phyloP scores from a whole-genome alignment of 2,329 filamentous ascomycete species.

The Didymella sp. region DNA sequence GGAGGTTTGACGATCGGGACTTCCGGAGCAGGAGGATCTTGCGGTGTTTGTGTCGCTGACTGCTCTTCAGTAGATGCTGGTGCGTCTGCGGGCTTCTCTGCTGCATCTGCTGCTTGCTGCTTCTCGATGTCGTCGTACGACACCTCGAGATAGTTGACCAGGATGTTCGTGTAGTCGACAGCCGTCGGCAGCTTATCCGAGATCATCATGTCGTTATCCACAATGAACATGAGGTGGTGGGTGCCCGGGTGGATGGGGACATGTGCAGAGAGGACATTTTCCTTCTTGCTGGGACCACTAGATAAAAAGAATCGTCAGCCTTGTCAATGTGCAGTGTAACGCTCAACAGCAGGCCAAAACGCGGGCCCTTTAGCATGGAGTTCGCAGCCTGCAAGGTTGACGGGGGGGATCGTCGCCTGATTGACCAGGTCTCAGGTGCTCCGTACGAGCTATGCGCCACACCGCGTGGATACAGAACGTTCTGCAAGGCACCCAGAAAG shows the following conservation, averaged over 20 bases:
- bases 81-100: conserved; percentile 22
- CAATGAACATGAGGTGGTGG: conserved; percentile 94
- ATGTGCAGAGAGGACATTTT: conserved; percentile 73
- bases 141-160: conserved; percentile 98
- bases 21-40: conserved; percentile 52
- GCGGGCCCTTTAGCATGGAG: conserved; percentile 19
- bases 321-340: conserved; percentile 47
- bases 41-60: conserved; percentile 38
- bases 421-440: conserved; percentile 29
- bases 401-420: conserved; percentile 12
- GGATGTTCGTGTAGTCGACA: conserved; percentile 95
- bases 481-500: conserved; percentile 4
- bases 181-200: conserved; percentile 88
- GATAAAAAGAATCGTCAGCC: conserved; percentile 6
- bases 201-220: conserved; percentile 91
- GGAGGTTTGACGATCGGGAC: conserved; percentile 33
- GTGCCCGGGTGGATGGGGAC: conserved; percentile 90
- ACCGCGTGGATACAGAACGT: conserved; percentile 30
- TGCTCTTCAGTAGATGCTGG: conserved; percentile 26
- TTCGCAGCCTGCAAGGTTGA: conserved; percentile 22
- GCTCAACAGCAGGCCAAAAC: conserved; percentile 20
- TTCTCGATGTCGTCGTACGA: conserved; percentile 71
- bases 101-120: conserved; percentile 22
- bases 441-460: conserved; percentile 28
- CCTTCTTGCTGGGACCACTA: conserved; percentile 52